Evolutionary conservation across 345 rosid species (phyloP), one percentile per base, ranked within the genome.

Genomic region (Salix udensis): DNA sequence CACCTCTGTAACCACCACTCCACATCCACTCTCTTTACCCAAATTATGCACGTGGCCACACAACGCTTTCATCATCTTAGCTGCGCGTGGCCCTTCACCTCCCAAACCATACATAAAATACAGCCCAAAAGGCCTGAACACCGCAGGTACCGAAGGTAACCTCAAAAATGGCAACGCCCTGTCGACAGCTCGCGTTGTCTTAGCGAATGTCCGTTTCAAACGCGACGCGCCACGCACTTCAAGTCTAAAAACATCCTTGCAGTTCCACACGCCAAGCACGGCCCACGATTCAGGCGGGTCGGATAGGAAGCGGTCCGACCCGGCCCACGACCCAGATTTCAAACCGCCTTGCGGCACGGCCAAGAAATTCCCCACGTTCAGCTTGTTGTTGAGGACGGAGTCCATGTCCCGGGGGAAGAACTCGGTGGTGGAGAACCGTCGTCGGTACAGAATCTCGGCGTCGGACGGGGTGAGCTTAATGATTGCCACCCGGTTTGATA

Each of bases 341-440:
- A 36, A 61, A 13, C 31, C 34, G 39, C 85, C 95, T 62, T 87
- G 89, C 75, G 98, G 94, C 76, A 91, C 82, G 2, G 99, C 97
- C n/a, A 96, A 23, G 75, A 88, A 94, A 16, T 95, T 94, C 1
- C 98, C 99, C 4, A 96, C 76, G 10, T 77, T 87, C 60, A 93
- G 97, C 46, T 86, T 85, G 86, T 96, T 96, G 37, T 78, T 77
- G 64, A 96, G 90, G 21, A 96, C 91, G 15, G 98, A 88, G 84
- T 89, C 97, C 67, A 96, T 87, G 86, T 96, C 99, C 0, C 90
- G 87, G 0, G 99, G 99, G 85, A 96, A 96, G 81, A 96, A 96
- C 90, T 96, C 99, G 69, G 92, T 91, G 73, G 97, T 86, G 72
- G 97, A 84, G 84, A 96, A 91, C 5, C 91, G 91, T 42, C 76